Percentiles rank a stretch among this genome's conserved stretches.
Conservation (phyloP, 1,284 basidiomycete species). For the Heterobasidion occidentale region DNA sequence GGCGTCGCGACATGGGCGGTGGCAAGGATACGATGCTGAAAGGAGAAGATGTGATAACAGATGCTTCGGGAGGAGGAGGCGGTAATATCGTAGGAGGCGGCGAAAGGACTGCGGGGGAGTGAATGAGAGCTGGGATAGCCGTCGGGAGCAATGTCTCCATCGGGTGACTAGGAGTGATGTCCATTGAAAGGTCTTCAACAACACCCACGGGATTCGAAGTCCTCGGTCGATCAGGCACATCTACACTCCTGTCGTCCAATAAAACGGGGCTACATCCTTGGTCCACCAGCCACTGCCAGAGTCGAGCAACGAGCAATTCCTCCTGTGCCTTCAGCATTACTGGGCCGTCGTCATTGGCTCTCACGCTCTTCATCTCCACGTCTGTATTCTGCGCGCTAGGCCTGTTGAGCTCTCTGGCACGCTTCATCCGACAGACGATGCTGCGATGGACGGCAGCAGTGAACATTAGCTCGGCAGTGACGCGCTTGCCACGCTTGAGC, state of each 20-base stretch:
- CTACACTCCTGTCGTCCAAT: constrained; percentile 4
- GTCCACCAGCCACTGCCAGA: constrained; percentile 22
- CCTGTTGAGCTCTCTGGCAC: background rate
- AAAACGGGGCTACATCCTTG: constrained; percentile 22
- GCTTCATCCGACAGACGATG: constrained; percentile 16
- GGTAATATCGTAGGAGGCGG: background rate
- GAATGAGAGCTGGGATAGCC: no score
- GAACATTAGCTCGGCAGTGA: constrained; percentile 30
- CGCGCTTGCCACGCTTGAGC: constrained; percentile 25
- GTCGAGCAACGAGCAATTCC: constrained; percentile 19
- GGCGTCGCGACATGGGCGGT: background rate
- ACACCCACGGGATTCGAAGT: background rate
- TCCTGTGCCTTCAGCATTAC: constrained; percentile 7
- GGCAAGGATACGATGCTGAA: no score
- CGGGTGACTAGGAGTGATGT: background rate
- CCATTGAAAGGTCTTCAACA: background rate
- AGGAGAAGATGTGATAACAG: no score
- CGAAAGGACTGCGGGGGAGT: background rate
- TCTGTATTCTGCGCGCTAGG: constrained; percentile 1
- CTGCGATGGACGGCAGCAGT: constrained; percentile 32
- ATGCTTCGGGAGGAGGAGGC: constrained; percentile 2
- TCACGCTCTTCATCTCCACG: constrained; percentile 7
- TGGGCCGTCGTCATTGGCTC: background rate
- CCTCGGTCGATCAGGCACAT: background rate
- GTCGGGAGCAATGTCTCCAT: background rate